Conservation (phyloP, 2,329 filamentous ascomycete genomes). For the Coniochaeta hoffmannii region DNA sequence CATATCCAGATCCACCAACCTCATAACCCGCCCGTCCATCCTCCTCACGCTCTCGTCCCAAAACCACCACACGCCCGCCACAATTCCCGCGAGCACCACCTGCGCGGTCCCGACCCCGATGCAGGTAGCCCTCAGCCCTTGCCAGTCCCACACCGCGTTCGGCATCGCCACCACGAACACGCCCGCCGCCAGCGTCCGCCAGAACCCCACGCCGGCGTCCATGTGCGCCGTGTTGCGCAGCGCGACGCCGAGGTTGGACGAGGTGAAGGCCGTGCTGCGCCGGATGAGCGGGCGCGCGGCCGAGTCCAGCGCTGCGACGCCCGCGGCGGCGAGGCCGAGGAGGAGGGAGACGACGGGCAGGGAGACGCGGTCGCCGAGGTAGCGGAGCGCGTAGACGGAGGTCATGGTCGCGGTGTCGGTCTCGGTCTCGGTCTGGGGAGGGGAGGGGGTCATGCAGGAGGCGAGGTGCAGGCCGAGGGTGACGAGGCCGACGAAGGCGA, state of each 20-base stretch:
- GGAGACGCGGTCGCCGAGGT: constrained; percentile 20
- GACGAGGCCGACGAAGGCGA: constrained; percentile 34
- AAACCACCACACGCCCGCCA: constrained; percentile 31
- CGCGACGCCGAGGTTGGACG: constrained; percentile 34
- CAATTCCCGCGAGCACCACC: constrained; percentile 25
- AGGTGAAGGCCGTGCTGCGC: constrained; percentile 42
- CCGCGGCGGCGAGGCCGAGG: constrained; percentile 39
- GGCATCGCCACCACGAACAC: constrained; percentile 36
- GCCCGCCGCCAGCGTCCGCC: constrained; percentile 33
- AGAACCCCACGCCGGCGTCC: constrained; percentile 32
- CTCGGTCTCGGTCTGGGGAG: constrained; percentile 10
- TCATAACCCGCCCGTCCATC: constrained; percentile 39
- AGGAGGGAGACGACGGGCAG: constrained; percentile 36
- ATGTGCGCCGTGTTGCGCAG: constrained; percentile 42
- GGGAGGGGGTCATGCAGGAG: constrained; percentile 23
- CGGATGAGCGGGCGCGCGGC: constrained; percentile 33
- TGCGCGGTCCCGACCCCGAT: constrained; percentile 36
- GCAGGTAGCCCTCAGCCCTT: constrained; percentile 28
- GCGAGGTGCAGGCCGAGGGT: constrained; percentile 36
- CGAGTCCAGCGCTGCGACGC: constrained; percentile 30
- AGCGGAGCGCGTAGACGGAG: constrained; percentile 19
- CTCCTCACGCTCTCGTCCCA: constrained; percentile 32
- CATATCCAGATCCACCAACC: constrained; percentile 34
- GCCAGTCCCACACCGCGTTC: constrained; percentile 23
- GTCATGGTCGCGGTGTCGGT: constrained; percentile 10